Evolutionary conservation across 2,329 filamentous ascomycete species (phyloP).

Genomic region (Sporothrix globosa): DNA sequence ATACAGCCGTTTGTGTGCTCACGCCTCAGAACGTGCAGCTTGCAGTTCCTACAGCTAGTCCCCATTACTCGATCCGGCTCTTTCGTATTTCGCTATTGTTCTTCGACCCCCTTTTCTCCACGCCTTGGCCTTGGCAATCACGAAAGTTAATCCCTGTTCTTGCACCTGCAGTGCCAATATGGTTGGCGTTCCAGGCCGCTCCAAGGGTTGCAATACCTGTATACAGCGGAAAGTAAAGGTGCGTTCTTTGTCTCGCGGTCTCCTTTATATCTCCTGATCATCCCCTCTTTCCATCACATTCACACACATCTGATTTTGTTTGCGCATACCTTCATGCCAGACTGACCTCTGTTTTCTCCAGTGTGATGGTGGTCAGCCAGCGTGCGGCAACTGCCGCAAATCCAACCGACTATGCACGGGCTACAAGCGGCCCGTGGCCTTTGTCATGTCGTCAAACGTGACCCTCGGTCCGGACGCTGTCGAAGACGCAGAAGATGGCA

Average conservation of each 20-base stretch:
- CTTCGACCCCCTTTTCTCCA: not conserved
- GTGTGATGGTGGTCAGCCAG: conserved; percentile 37
- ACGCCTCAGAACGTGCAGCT: not conserved
- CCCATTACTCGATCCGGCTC: not conserved
- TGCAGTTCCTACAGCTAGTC: not conserved
- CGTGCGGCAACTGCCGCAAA: conserved; percentile 40
- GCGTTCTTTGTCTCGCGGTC: not conserved
- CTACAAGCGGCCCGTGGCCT: conserved; percentile 37
- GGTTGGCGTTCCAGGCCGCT: conserved; percentile 38
- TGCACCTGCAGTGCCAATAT: conserved; percentile 31
- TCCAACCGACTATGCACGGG: conserved; percentile 38
- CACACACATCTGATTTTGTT: too few species aligned
- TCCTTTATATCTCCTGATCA: not conserved
- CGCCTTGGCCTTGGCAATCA: not conserved
- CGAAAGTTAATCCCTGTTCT: not conserved
- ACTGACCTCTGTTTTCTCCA: conserved; percentile 19
- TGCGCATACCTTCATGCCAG: not conserved
- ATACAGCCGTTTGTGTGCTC: not conserved
- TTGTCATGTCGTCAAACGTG: conserved; percentile 35
- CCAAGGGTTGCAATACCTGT: conserved; percentile 37
- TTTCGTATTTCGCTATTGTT: not conserved
- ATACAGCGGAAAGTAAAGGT: conserved; percentile 37
- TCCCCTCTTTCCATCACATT: not conserved
- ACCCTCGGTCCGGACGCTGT: not conserved
- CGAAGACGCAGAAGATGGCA: conserved; percentile 16